phyloP scores from a whole-genome alignment of 257 asterid species.

The Salvia miltiorrhiza region DNA sequence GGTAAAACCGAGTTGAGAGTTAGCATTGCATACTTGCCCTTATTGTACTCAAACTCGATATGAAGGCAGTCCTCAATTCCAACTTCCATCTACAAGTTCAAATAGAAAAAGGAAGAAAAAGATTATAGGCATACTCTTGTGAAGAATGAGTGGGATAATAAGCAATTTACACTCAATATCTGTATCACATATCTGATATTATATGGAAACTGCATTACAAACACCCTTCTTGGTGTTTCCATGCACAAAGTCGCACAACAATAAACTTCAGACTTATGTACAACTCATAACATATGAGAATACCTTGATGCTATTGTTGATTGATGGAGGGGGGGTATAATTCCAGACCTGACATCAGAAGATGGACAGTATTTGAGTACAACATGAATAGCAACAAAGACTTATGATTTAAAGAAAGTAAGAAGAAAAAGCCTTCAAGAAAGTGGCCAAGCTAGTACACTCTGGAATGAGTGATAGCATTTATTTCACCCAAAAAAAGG shows the following conservation, averaged over 20 bases:
- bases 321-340: conserved; percentile 64
- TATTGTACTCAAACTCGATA: too few relatives aligned
- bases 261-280: conserved; percentile 5
- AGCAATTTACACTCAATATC: too few relatives aligned
- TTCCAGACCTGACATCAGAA: conserved; percentile 71
- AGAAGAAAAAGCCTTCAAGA: neutral
- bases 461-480: neutral
- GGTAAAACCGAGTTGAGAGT: too few relatives aligned
- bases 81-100: too few relatives aligned
- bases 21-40: too few relatives aligned
- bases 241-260: conserved; percentile 13
- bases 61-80: too few relatives aligned
- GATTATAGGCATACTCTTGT: too few relatives aligned
- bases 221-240: neutral
- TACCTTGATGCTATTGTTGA: conserved; percentile 98
- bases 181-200: too few relatives aligned
- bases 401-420: neutral
- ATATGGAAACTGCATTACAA: too few relatives aligned
- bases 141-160: too few relatives aligned
- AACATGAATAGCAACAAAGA: neutral
- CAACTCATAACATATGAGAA: conserved; percentile 11
- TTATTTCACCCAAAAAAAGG: neutral
- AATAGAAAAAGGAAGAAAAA: too few relatives aligned
- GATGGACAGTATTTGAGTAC: conserved; percentile 15
- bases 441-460: neutral